Base-by-base conservation (phyloP, 768 basidiomycete genomes). In the Boletus coccyginus region DNA sequence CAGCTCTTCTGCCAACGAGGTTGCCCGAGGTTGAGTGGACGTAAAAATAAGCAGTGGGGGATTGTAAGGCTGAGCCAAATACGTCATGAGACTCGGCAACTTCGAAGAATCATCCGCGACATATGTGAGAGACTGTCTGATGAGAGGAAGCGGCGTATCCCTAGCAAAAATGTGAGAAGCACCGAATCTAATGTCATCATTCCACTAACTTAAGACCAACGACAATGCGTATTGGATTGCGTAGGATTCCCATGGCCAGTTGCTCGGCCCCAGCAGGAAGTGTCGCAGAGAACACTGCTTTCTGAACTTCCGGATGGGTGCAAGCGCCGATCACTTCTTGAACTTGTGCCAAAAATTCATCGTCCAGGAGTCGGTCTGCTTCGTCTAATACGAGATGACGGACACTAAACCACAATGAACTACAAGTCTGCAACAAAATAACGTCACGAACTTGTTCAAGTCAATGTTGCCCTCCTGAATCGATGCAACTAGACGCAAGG, bases 51-150 rank as follows among this genome's bases (percentile, higher is more conserved):
- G 82, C 7, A 96, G 78, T 1, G 96, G 96, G 1, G 96, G 94
- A 39, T 91, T 88, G 66, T 96, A 92, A 6, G 90, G 87, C 60
- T 87, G 83, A 10, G 85, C 70, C 52, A 99, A 78, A 66, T 95
- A 84, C 46, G 87, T 78, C 31, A 94, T 77, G 33, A 99, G 78
- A 47, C 92, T 94, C 8, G 93, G 88, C 21, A 98, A 78, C 72
- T 99, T 99, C n/a, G 94, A 97, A 3, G 86, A 78, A 65, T 98
- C 97, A 48, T 93, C 90, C 21, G 92, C 90, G 51, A 95, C 94
- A 68, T 97, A 99, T 19, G 87, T 86, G 21, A 99, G 81, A 2
- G 86, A 82, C 73, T 99, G 97, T 1, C 83, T 70, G 39, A 98
- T 94, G n/a, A 91, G 85, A 3, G 92, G 88, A 0, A 96, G 84